Conservation (phyloP, 805 yeast genomes). For the Kodamaea kakaduensis region DNA sequence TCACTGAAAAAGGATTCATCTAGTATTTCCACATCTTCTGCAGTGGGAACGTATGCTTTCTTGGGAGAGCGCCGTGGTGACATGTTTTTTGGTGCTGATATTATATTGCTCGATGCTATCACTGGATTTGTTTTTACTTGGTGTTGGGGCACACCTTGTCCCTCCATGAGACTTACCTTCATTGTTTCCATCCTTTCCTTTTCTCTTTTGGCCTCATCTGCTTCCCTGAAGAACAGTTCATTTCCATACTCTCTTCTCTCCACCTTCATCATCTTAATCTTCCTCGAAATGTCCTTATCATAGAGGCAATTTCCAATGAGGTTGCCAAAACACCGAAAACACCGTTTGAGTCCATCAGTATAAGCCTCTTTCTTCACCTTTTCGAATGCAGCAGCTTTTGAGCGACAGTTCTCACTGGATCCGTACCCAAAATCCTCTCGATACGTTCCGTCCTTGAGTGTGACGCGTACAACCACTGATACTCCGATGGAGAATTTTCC, state of each 20-base stretch:
- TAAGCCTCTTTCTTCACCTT: constrained; percentile 82
- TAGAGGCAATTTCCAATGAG: constrained; percentile 81
- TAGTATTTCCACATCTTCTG: constrained; percentile 26
- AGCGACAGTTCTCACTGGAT: constrained; percentile 62
- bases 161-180: constrained; percentile 11
- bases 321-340: constrained; percentile 75
- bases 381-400: constrained; percentile 69
- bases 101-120: neutral
- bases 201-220: constrained; percentile 29
- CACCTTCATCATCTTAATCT: constrained; percentile 38
- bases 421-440: constrained; percentile 81
- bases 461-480: constrained; percentile 66
- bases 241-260: constrained; percentile 23
- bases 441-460: constrained; percentile 75
- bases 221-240: constrained; percentile 36
- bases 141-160: constrained; percentile 2
- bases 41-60: constrained; percentile 11
- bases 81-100: neutral
- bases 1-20: constrained; percentile 44
- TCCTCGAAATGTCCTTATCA: constrained; percentile 52
- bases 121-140: neutral
- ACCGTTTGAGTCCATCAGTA: constrained; percentile 79
- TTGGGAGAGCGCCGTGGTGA: constrained; percentile 5
- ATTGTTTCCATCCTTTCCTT: constrained; percentile 12
- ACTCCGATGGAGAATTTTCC: constrained; percentile 60